A percentile compares a stretch with the other conserved stretches of the same genome.
Evolutionary conservation across 768 basidiomycete species (phyloP).

Genomic region (Rhodotorula babjevae): DNA sequence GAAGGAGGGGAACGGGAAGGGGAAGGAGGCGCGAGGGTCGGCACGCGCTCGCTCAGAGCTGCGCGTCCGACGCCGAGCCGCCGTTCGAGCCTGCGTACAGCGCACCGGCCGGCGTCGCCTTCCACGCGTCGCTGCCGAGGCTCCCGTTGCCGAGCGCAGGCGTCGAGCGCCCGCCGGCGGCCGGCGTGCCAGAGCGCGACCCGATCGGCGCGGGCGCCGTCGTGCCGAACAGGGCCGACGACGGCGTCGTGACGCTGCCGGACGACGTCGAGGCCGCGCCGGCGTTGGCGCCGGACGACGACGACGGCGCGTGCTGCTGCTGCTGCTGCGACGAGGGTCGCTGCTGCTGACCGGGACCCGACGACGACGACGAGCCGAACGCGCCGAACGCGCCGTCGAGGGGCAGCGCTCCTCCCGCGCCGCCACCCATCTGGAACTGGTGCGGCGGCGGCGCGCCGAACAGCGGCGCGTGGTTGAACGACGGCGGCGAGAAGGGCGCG

Average conservation of each 20-base stretch:
- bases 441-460: slow-evolving; percentile 20
- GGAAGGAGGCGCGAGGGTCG: no score
- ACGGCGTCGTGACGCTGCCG: neutral
- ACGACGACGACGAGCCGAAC: neutral
- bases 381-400: neutral
- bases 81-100: slow-evolving; percentile 1
- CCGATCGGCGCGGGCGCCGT: slow-evolving; percentile 26
- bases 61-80: neutral
- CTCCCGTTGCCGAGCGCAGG: slow-evolving; percentile 25
- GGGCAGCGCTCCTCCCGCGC: no score
- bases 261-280: no score
- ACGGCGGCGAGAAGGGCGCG: slow-evolving; percentile 31
- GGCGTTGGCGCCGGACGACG: neutral
- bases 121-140: slow-evolving; percentile 30
- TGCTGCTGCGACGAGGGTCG: neutral
- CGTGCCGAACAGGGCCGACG: slow-evolving; percentile 11
- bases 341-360: neutral
- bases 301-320: neutral
- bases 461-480: slow-evolving; percentile 28
- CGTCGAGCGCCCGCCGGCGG: neutral
- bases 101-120: slow-evolving; percentile 1
- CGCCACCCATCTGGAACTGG: no score
- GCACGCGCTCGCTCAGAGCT: neutral
- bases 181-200: slow-evolving; percentile 14
- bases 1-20: no score